Conservation (phyloP, 768 basidiomycete species). For the Mycena rebaudengoi region DNA sequence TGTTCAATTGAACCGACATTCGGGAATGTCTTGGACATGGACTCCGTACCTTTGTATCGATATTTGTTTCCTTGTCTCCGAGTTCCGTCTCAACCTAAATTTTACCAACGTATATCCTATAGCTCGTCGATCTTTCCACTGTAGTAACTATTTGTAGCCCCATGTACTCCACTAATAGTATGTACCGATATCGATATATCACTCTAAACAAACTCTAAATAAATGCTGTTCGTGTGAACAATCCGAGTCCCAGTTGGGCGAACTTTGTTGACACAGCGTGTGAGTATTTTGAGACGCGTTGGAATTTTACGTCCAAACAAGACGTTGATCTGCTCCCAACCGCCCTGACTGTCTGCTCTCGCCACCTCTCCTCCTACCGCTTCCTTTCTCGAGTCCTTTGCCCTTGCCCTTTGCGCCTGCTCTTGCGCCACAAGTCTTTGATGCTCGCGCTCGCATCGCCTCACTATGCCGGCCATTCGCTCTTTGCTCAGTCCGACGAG, state of each 20-base stretch:
- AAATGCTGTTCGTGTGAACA: no score
- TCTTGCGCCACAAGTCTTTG: conserved; percentile 24
- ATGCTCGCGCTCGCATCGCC: conserved; percentile 84
- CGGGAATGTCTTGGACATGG: conserved; percentile 4
- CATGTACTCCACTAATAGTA: conserved; percentile 14
- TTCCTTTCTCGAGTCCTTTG: background rate
- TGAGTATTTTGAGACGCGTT: no score
- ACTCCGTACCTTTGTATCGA: conserved; percentile 23
- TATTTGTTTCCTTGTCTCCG: conserved; percentile 1
- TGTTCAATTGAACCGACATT: conserved; percentile 16
- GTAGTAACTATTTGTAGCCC: conserved; percentile 24
- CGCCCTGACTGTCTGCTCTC: background rate
- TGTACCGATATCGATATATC: no score
- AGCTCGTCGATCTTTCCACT: conserved; percentile 26
- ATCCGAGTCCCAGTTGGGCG: no score
- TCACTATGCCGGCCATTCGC: conserved; percentile 57
- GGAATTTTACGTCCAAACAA: no score
- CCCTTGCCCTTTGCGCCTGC: background rate
- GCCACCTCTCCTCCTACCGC: background rate
- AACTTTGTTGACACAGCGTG: no score
- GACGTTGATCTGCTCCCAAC: background rate
- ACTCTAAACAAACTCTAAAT: no score
- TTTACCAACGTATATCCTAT: conserved; percentile 18
- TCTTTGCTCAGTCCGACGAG: conserved; percentile 61
- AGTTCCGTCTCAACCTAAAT: conserved; percentile 10